Evolutionary conservation across 2,329 filamentous ascomycete genomes (phyloP), one percentile per base, ranked within the genome.

Genomic region (Xylariomycetidae sp.): DNA sequence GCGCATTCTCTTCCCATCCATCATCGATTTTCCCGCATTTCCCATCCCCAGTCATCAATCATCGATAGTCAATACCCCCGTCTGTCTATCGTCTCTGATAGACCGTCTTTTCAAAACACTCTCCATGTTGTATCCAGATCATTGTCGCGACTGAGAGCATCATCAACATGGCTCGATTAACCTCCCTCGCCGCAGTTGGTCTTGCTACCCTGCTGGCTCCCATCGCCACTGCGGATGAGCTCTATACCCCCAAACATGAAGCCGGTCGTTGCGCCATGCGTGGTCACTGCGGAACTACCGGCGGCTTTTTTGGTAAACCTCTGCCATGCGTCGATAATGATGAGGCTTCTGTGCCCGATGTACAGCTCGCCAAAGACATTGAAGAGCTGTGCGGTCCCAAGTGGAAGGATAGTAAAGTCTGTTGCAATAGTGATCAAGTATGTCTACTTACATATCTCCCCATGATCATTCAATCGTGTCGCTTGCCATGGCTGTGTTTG

Each of bases 251-350:
- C 2, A 85, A 80, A 45, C 90, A 96, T 50, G 89, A 96, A 62
- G 70, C 82, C 31, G 90, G 90, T 25, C 77, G 90, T 45, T 97
- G 90, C 61, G 88, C 90, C 1, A 87, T 97, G 42, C 79, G 90
- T 31, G 88, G 88, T 6, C 84, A 94, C 44, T 98, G 92, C 57
- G 92, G 92, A 30, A 89, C 88, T 61, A 82, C 90, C 62, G 82
- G 83, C 43, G 84, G 92, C 58, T 97, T 97, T 53, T 97, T 97
- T 53, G 87, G 88, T 36, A 84, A 87, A 37, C 79, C 94, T 48
- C 70, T 97, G 40, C 92, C 92, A 4, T 98, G 92, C 57, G 80
- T 89, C 11, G 90, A 98, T 63, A 98, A 98, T 57, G 88, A 73
- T 4, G 67, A 82, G 22, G 92, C 92, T 22, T 69, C 80, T 43